Evolutionary conservation across 208 protist species (phyloP).

Genomic region (Trypanosoma mega): DNA sequence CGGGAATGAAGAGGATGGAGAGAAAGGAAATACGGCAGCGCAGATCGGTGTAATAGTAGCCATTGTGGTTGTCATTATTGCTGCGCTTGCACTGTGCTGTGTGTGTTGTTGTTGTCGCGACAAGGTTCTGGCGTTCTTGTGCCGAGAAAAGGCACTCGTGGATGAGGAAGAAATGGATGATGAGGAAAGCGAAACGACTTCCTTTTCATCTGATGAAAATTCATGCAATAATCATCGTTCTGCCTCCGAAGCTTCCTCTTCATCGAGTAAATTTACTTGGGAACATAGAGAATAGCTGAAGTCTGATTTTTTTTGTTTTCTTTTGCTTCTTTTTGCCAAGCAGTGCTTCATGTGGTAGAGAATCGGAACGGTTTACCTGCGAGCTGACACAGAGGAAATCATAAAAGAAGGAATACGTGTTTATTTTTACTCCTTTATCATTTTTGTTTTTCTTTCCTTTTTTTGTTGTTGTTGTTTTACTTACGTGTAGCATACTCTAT

Average conservation of each 20-base stretch:
- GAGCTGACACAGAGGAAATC: conserved; percentile 1
- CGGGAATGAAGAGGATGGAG: no score
- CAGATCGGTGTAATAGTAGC: conserved; percentile 18
- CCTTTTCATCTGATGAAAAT: no score
- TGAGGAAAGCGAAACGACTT: conserved; percentile 3
- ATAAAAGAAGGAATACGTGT: conserved; percentile 1
- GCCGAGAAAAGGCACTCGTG: conserved; percentile 9
- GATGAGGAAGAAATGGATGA: conserved; percentile 1
- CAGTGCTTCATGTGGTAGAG: no score
- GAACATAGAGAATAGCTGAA: no score
- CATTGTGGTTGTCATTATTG: conserved; percentile 7
- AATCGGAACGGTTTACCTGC: no score
- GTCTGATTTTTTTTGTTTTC: no score
- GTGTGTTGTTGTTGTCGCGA: conserved; percentile 18
- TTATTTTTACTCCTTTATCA: neutral
- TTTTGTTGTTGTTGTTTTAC: conserved; percentile 1
- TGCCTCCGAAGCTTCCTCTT: no score
- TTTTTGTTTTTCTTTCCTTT: neutral
- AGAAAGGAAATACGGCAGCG: no score
- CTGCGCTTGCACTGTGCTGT: conserved; percentile 5
- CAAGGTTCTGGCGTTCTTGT: conserved; percentile 9
- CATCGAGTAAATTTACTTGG: no score
- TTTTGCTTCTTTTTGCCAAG: no score
- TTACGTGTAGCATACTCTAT: neutral
- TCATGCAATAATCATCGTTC: no score